These are phyloP conservation scores for Exophiala dermatitidis DNA, from an alignment of 2,329 filamentous ascomycete genomes.

Conservation along the genomic window DNA sequence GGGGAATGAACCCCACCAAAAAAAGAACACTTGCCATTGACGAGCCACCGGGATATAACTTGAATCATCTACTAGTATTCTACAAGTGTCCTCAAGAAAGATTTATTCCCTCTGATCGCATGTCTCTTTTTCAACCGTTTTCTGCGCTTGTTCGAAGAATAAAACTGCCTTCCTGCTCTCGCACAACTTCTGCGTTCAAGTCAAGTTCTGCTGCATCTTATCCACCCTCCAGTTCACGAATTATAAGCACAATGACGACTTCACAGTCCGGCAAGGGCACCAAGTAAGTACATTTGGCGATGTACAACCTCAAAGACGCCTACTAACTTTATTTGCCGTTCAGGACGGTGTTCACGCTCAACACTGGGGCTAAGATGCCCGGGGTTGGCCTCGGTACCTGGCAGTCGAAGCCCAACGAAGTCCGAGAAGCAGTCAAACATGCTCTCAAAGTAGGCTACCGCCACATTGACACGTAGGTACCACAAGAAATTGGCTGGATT, in stretches of 20 bases:
- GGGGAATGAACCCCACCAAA: neutral
- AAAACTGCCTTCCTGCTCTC: constrained; percentile 2
- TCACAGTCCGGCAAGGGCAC: constrained; percentile 22
- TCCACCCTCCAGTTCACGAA: constrained; percentile 1
- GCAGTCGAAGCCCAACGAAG: constrained; percentile 65
- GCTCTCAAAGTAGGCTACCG: constrained; percentile 64
- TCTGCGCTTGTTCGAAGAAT: constrained; percentile 8
- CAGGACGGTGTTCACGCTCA: constrained; percentile 31
- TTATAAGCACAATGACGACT: constrained; percentile 18
- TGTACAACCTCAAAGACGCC: neutral
- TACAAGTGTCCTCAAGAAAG: neutral
- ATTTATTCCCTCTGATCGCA: constrained; percentile 6
- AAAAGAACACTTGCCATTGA: neutral
- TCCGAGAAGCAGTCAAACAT: constrained; percentile 62
- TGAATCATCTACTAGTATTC: constrained; percentile 11
- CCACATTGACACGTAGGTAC: constrained; percentile 59
- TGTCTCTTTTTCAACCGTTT: constrained; percentile 11
- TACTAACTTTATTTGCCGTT: neutral
- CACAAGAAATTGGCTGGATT: neutral
- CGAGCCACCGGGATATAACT: constrained; percentile 18
- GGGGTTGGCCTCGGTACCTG: constrained; percentile 71
- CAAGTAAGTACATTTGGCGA: constrained; percentile 14
- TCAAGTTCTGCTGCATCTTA: neutral
- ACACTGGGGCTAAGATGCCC: constrained; percentile 39
- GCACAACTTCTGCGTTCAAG: constrained; percentile 1